Evolutionary conservation across 495 filamentous ascomycete species (phyloP).

Genomic region (Rusavskia elegans): DNA sequence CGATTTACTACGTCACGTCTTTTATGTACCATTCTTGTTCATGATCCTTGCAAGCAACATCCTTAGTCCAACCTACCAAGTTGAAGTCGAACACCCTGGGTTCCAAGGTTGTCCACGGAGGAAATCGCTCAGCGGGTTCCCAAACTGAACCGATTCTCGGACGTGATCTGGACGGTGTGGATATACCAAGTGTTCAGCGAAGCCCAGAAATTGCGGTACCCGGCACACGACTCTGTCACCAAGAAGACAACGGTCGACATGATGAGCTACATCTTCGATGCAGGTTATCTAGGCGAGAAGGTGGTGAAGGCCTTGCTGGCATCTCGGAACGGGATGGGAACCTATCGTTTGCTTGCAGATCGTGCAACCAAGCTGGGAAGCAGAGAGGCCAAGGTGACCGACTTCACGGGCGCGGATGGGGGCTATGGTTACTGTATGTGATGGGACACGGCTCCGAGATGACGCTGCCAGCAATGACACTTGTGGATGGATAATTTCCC

Average conservation of each 20-base stretch:
- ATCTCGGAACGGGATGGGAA: background rate
- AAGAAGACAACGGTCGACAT: background rate
- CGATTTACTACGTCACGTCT: no score
- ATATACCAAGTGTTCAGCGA: background rate
- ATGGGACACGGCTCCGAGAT: no score
- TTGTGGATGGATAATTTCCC: no score
- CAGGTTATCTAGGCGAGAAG: background rate
- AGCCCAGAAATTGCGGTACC: background rate
- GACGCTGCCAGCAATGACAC: no score
- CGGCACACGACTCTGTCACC: background rate
- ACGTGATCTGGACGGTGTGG: background rate
- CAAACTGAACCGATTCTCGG: background rate
- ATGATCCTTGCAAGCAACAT: no score
- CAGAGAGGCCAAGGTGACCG: no score
- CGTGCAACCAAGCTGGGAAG: background rate
- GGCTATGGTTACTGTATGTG: no score
- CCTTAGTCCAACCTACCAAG: background rate
- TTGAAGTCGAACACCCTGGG: background rate
- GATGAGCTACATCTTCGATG: background rate
- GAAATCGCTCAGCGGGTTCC: background rate
- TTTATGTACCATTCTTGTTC: no score
- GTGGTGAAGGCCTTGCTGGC: background rate
- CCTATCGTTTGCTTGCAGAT: background rate
- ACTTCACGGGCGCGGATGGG: no score
- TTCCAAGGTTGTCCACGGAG: background rate